A percentile compares a stretch with the other conserved stretches of the same genome.
Evolutionary conservation across 1,284 basidiomycete species (phyloP).

Genomic region (Uromyces viciae-fabae): DNA sequence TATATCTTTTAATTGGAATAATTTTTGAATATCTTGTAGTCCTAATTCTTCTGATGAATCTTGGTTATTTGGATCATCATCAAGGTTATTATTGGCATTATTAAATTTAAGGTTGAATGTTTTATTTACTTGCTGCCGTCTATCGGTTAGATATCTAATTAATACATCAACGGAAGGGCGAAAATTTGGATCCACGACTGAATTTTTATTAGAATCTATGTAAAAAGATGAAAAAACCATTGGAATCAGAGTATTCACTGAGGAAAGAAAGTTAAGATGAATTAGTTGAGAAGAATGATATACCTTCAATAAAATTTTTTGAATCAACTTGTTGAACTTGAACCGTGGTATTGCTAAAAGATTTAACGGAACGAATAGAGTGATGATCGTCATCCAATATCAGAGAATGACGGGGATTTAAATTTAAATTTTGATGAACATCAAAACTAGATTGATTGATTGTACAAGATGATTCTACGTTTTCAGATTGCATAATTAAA

Average conservation of each 20-base stretch:
- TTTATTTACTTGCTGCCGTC: constrained; percentile 74
- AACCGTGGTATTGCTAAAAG: too few relatives aligned
- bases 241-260: too few relatives aligned
- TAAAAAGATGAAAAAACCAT: too few relatives aligned
- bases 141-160: constrained; percentile 67
- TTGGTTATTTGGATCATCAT: too few relatives aligned
- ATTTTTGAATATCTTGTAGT: constrained; percentile 58
- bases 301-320: too few relatives aligned
- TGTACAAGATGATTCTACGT: not conserved
- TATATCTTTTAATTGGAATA: constrained; percentile 69
- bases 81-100: too few relatives aligned
- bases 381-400: constrained; percentile 8
- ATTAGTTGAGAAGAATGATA: not conserved
- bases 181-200: constrained; percentile 7
- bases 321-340: too few relatives aligned
- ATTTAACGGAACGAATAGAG: constrained; percentile 23
- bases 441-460: not conserved
- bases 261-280: not conserved
- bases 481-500: not conserved
- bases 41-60: too few relatives aligned
- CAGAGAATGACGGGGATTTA: too few relatives aligned
- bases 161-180: constrained; percentile 57
- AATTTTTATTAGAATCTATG: not conserved
- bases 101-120: too few relatives aligned
- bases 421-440: too few relatives aligned